phyloP scores from a whole-genome alignment of 306 rosid genomes.

The Castanea crenata region DNA sequence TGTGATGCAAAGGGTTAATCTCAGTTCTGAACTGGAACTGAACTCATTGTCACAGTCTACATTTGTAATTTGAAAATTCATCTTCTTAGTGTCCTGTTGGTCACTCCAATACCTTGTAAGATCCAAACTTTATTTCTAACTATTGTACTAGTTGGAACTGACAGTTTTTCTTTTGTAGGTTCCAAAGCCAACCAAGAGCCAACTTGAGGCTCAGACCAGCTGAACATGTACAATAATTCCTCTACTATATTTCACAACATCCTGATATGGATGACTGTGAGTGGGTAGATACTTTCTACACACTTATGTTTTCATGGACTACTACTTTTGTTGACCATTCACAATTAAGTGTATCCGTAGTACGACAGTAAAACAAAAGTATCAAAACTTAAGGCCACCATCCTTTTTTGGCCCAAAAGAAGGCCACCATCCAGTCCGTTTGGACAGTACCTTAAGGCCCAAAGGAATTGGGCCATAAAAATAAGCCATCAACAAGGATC shows the following conservation, averaged over 20 bases:
- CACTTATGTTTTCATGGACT: too few relatives aligned
- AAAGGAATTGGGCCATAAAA: too few relatives aligned
- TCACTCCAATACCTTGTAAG: neutral
- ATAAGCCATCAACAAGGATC: constrained; percentile 47
- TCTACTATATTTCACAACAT: too few relatives aligned
- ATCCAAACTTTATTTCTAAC: neutral
- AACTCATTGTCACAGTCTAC: neutral
- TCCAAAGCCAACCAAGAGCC: constrained; percentile 49
- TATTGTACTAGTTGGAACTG: constrained; percentile 14
- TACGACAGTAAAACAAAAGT: too few relatives aligned
- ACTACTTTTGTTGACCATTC: too few relatives aligned
- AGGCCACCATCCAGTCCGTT: too few relatives aligned
- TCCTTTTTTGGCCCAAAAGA: too few relatives aligned
- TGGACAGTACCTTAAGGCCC: too few relatives aligned
- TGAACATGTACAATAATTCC: neutral
- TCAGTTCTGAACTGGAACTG: neutral
- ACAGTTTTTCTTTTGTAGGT: constrained; percentile 30
- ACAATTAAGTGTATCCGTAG: too few relatives aligned
- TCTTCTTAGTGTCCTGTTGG: neutral
- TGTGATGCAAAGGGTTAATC: neutral
- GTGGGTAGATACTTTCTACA: too few relatives aligned
- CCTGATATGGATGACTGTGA: too few relatives aligned
- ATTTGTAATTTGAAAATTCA: neutral
- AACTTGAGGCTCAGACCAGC: constrained; percentile 28
- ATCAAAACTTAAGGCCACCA: too few relatives aligned